phyloP scores from a whole-genome alignment of 1,284 basidiomycete species.

The Tylopilus microsporus region DNA sequence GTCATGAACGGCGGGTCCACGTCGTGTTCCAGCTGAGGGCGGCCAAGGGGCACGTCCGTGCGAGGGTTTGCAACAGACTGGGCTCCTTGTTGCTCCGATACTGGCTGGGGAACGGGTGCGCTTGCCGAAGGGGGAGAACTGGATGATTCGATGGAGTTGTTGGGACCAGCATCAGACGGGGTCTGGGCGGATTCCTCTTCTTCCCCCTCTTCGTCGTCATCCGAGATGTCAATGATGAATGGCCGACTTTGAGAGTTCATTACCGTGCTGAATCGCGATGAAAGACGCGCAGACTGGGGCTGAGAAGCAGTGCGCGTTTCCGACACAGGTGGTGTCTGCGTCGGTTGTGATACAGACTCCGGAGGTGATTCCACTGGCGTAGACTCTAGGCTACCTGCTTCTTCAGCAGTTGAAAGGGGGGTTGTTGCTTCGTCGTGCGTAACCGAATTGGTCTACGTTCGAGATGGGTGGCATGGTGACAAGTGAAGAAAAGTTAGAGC shows the following conservation, averaged over 20 bases:
- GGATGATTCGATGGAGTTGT: background rate
- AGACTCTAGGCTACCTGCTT: constrained; percentile 1
- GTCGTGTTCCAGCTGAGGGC: constrained; percentile 30
- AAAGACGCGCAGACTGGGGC: constrained; percentile 7
- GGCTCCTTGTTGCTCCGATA: constrained; percentile 2
- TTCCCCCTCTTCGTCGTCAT: constrained; percentile 31
- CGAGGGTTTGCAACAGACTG: constrained; percentile 3
- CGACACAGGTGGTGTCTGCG: constrained; percentile 1
- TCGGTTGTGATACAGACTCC: background rate
- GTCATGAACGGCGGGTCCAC: constrained; percentile 56
- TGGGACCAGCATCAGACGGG: background rate
- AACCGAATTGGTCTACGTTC: constrained; percentile 19
- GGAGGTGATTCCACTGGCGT: constrained; percentile 1
- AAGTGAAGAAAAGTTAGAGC: constrained; percentile 29
- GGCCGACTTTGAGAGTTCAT: constrained; percentile 22
- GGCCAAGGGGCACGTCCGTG: constrained; percentile 9
- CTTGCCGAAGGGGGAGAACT: constrained; percentile 3
- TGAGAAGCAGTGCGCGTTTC: constrained; percentile 10
- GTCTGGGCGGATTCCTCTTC: constrained; percentile 29
- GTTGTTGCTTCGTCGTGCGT: constrained; percentile 5
- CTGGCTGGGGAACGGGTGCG: background rate
- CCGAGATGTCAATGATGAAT: constrained; percentile 31
- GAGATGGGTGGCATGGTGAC: constrained; percentile 11
- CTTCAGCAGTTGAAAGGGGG: background rate
- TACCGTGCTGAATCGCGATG: constrained; percentile 27